Percentiles rank a stretch among this genome's conserved stretches.
These are phyloP conservation scores for Tephrocybe sp. DNA, from an alignment of 768 basidiomycete genomes.

Conservation along the genomic window DNA sequence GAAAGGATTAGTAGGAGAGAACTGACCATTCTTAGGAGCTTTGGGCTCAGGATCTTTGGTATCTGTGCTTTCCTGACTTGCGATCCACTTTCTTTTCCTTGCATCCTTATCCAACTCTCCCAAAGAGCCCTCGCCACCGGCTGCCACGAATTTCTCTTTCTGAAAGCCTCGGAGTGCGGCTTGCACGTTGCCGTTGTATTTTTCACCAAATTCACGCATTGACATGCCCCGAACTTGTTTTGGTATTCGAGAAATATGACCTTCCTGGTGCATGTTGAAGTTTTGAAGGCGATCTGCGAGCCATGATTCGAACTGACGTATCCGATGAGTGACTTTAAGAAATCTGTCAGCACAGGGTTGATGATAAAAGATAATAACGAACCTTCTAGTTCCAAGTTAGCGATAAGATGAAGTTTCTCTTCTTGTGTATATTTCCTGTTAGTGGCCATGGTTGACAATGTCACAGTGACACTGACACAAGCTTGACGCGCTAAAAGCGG, in stretches of 20 bases:
- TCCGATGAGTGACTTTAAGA: conserved; percentile 64
- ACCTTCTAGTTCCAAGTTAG: conserved; percentile 84
- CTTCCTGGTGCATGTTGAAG: conserved; percentile 74
- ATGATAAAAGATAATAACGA: conserved; percentile 4
- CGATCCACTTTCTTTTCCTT: conserved; percentile 77
- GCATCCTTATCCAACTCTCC: conserved; percentile 64
- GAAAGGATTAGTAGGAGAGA: neutral
- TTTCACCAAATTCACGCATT: conserved; percentile 75
- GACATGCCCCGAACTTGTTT: conserved; percentile 69
- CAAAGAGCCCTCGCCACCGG: conserved; percentile 44
- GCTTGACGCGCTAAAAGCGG: conserved; percentile 19
- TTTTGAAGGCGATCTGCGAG: conserved; percentile 70
- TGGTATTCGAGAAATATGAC: conserved; percentile 70
- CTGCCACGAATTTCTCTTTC: conserved; percentile 54
- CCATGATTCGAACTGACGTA: conserved; percentile 72
- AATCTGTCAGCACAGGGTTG: neutral
- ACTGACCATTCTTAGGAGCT: conserved; percentile 59
- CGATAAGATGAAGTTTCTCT: conserved; percentile 72
- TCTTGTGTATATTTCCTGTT: conserved; percentile 49
- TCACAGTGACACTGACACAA: conserved; percentile 4
- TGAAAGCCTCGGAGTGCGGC: conserved; percentile 67
- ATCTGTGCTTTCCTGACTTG: conserved; percentile 50
- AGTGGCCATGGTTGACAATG: conserved; percentile 26
- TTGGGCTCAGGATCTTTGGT: conserved; percentile 33
- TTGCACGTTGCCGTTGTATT: conserved; percentile 75